Base-by-base conservation (phyloP, 2,329 filamentous ascomycete species). In the Didymella lethalis region DNA sequence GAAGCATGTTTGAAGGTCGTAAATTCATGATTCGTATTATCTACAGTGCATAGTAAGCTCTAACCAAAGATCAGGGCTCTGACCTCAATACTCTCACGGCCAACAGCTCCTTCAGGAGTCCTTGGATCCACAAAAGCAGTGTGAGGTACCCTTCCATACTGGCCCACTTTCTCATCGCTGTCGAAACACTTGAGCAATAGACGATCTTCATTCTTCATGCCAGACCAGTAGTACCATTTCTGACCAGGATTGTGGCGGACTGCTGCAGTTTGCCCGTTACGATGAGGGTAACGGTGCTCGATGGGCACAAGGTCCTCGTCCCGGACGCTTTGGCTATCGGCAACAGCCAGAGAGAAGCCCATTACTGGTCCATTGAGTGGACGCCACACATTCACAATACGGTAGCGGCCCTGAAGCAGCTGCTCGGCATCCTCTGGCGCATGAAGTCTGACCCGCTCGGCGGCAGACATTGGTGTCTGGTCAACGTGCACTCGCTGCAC, bases 381-480 rank as follows among this genome's bases (percentile, higher is more conserved):
- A 0, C 90, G 84, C 93, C 93, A 97, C 47, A 97, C 89, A 66
- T 96, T 97, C 75, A 97, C 86, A 70, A 97, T 91, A 60, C 92
- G 86, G 76, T 92, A 93, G 2, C 92, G 87, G 2, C 84, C 86
- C 58, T 82, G 74, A 1, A 94, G 84, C 0, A 94, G 80, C 54
- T 77, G 71, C 4, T 89, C 87, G 0, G 91, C 90, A 61, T 93
- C 90, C 10, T 84, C 84, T 2, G 85, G 78, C 54, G 92, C 81
- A 75, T 93, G 91, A 1, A 84, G 80, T 14, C 80, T 80, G 2
- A 96, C 90, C 47, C 92, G 89, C 73, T 85, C 82, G 10, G 79
- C 83, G 0, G 90, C 88, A 0, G 90, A 89, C 16, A 76, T 76
- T 7, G 84, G 77, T 0, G 92, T 95, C 78, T 97, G 93, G 75